Evolutionary conservation across 1,139 yeast species (phyloP).

Genomic region (Kurtzmaniella quercitrusa): DNA sequence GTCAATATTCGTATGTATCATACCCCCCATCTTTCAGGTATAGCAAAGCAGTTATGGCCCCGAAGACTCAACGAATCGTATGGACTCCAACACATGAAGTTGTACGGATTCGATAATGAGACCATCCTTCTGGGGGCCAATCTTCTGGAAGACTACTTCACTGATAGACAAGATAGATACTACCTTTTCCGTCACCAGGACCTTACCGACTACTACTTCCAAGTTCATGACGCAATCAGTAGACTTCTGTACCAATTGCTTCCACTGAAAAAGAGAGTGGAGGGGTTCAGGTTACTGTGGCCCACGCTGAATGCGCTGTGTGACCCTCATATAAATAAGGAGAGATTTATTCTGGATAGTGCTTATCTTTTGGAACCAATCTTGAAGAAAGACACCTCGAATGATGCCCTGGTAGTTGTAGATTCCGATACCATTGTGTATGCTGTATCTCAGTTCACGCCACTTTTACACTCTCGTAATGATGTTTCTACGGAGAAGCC

Average conservation of each 20-base stretch:
- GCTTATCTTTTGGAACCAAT: constrained; percentile 55
- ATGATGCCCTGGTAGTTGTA: constrained; percentile 26
- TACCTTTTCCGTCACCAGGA: constrained; percentile 57
- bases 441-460: constrained; percentile 90
- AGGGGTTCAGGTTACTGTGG: constrained; percentile 66
- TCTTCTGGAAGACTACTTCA: constrained; percentile 83
- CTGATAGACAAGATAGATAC: constrained; percentile 94
- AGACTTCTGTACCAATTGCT: constrained; percentile 62
- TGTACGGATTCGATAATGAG: constrained; percentile 92
- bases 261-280: constrained; percentile 31
- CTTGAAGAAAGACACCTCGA: constrained; percentile 39
- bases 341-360: constrained; percentile 56
- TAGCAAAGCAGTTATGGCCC: constrained; percentile 65
- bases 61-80: constrained; percentile 83
- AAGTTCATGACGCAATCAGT: constrained; percentile 62
- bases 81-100: constrained; percentile 96
- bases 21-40: constrained; percentile 79
- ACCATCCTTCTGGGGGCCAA: constrained; percentile 90
- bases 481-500: constrained; percentile 76
- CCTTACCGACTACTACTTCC: constrained; percentile 69
- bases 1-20: constrained; percentile 83
- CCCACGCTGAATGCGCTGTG: constrained; percentile 67
- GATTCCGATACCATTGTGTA: constrained; percentile 64
- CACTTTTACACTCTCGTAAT: constrained; percentile 57
- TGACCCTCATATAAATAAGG: constrained; percentile 63